Base-by-base conservation (phyloP, 352 stramenopile genomes). In the Phytophthora cactorum region DNA sequence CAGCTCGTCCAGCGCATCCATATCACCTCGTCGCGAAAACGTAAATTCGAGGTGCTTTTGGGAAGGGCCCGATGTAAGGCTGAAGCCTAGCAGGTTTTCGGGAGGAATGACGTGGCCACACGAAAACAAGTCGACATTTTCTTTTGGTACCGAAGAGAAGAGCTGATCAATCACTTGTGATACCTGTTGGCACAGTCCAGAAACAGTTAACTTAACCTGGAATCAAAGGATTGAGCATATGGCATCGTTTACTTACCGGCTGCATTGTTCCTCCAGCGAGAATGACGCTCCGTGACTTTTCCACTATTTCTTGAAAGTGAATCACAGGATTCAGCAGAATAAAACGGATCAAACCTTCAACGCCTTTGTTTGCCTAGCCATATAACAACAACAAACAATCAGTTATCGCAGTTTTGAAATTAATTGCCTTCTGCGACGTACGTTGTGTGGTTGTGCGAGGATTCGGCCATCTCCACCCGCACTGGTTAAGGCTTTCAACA, bases 231-330 rank as follows among this genome's bases (percentile, higher is more conserved):
- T 22, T 22, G 22, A 22, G 22, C 22, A 22, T 22, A 22, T 41
- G 6, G 10, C 14, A 22, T 14, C 27, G 11, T 43, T 8, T 54
- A 64, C 70, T 57, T 69, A 96, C 89, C 15, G 98, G 98, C 59
- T 98, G 92, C 78, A 99, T 97, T 45, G 98, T 99, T 44, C 98
- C 98, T 70, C 98, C 98, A 12, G 98, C 95, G 6, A 99, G 82
- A 51, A 99, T 93, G 6, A 99, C 88, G 8, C 96, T 96, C 52
- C 97, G 87, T 11, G 97, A 85, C 66, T 99, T 89, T 32, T 95
- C 66, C 5, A 99, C 83, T n/a, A 99, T 92, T 65, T 98, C 86
- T 57, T 97, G 71, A 50, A 99, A 99, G 47, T 98, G 90, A 5
- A 88, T 84, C 0, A 86, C 88, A 11, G 97, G 97, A 74, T 99